A percentile compares a stretch with the other conserved stretches of the same genome.
Evolutionary conservation across 352 stramenopile species (phyloP).

Genomic region (Globisporangium solare): DNA sequence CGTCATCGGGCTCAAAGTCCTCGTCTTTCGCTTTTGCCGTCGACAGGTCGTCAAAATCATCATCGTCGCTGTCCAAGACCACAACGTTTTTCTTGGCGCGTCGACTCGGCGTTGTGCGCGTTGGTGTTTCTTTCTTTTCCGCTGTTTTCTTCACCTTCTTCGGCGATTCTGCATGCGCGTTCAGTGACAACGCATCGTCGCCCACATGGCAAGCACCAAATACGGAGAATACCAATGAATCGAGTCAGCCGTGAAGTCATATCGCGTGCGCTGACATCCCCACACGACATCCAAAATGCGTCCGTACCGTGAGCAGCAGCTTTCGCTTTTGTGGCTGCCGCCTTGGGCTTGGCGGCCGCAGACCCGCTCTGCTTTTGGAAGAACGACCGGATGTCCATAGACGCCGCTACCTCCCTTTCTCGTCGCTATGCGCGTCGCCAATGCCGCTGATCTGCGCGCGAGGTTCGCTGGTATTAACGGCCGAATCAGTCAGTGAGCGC

Average conservation of each 20-base stretch:
- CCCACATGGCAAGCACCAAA: not conserved
- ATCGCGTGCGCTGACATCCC: not conserved
- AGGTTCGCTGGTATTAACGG: not conserved
- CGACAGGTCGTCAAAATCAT: slow-evolving; percentile 14
- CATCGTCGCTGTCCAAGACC: slow-evolving; percentile 42
- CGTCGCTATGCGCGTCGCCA: not conserved
- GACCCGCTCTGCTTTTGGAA: slow-evolving; percentile 52
- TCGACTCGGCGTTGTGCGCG: slow-evolving; percentile 21
- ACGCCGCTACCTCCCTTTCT: not conserved
- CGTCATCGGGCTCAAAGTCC: slow-evolving; percentile 38
- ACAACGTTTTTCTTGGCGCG: slow-evolving; percentile 41
- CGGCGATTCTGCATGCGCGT: slow-evolving; percentile 2
- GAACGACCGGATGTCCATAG: slow-evolving; percentile 86
- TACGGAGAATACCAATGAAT: not conserved
- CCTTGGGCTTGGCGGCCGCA: not conserved
- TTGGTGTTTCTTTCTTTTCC: slow-evolving; percentile 16
- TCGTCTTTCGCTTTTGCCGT: slow-evolving; percentile 11
- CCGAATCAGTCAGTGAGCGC: not conserved
- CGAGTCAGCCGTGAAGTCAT: not conserved
- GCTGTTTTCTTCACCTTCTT: not conserved
- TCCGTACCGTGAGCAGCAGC: not conserved
- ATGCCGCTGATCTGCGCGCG: not conserved
- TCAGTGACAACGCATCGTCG: not conserved
- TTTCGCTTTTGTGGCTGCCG: not conserved
- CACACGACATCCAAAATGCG: not conserved